These are phyloP conservation scores for Hericium alpestre DNA, from an alignment of 768 basidiomycete species.

Conservation along the genomic window DNA sequence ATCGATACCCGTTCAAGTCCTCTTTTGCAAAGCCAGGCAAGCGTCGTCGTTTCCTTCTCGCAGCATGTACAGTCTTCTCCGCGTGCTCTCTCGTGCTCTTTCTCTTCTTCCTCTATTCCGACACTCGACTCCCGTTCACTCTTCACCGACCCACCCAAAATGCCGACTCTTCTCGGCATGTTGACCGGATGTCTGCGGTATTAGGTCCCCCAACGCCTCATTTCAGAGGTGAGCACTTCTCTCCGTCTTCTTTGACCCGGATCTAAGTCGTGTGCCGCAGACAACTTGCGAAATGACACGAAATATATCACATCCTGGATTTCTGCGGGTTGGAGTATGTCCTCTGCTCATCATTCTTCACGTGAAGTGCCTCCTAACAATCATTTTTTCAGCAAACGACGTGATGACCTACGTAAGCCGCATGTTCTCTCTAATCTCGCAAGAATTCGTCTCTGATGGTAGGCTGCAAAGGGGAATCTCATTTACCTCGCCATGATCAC, in stretches of 20 bases:
- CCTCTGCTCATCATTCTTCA: background rate
- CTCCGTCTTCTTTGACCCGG: no score
- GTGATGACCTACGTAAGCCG: slow-evolving; percentile 57
- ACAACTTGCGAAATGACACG: slow-evolving; percentile 49
- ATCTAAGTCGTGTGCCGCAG: slow-evolving; percentile 20
- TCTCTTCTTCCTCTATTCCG: background rate
- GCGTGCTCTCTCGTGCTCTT: background rate
- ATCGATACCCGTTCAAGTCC: background rate
- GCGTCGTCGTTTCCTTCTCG: background rate
- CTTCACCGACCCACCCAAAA: background rate
- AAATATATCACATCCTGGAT: slow-evolving; percentile 68
- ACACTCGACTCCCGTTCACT: background rate
- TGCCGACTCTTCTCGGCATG: background rate
- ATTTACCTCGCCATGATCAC: slow-evolving; percentile 31
- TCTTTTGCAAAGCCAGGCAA: background rate
- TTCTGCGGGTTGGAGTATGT: slow-evolving; percentile 61
- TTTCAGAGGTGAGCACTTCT: slow-evolving; percentile 37
- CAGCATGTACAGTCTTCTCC: background rate
- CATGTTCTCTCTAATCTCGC: background rate
- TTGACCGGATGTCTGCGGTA: slow-evolving; percentile 1
- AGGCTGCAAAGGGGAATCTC: slow-evolving; percentile 23
- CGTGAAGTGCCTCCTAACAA: background rate
- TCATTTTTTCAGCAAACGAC: slow-evolving; percentile 46
- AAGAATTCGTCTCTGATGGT: background rate
- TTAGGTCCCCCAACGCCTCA: slow-evolving; percentile 42